These are phyloP conservation scores for Cadophora gregata DNA, from an alignment of 2,329 filamentous ascomycete genomes.

Conservation along the genomic window DNA sequence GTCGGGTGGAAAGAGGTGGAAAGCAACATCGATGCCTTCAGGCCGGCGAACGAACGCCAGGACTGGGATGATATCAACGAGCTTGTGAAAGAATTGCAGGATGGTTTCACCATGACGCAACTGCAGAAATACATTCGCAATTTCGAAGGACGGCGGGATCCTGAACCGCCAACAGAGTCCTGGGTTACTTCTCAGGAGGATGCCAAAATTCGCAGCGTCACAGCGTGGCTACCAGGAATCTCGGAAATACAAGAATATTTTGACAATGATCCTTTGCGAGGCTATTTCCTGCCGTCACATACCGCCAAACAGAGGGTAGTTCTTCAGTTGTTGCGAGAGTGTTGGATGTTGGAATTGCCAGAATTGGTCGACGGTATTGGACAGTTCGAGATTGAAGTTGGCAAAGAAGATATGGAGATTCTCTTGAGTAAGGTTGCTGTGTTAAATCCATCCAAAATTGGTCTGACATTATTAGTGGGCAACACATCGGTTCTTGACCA, in stretches of 20 bases:
- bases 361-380: constrained; percentile 42
- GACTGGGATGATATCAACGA: constrained; percentile 40
- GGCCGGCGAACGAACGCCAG: constrained; percentile 32
- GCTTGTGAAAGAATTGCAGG: constrained; percentile 38
- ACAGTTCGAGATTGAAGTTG: constrained; percentile 41
- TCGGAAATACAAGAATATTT: constrained; percentile 35
- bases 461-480: constrained; percentile 30
- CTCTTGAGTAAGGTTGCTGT: constrained; percentile 37
- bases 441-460: not conserved
- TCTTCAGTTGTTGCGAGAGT: constrained; percentile 39
- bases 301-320: constrained; percentile 40
- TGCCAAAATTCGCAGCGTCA: constrained; percentile 30
- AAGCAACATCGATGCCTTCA: constrained; percentile 41
- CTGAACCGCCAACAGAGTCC: constrained; percentile 10
- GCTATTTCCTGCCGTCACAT: constrained; percentile 40
- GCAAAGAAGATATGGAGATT: constrained; percentile 37
- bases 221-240: constrained; percentile 41
- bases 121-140: constrained; percentile 39
- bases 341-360: constrained; percentile 42
- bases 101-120: constrained; percentile 42
- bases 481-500: constrained; percentile 32
- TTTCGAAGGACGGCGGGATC: constrained; percentile 19
- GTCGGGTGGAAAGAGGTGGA: constrained; percentile 38
- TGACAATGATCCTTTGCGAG: constrained; percentile 35
- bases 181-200: constrained; percentile 11